Percentiles rank a stretch among this genome's conserved stretches.
These are phyloP conservation scores for Sporothrix humicola DNA, from an alignment of 2,329 filamentous ascomycete species.

Conservation along the genomic window DNA sequence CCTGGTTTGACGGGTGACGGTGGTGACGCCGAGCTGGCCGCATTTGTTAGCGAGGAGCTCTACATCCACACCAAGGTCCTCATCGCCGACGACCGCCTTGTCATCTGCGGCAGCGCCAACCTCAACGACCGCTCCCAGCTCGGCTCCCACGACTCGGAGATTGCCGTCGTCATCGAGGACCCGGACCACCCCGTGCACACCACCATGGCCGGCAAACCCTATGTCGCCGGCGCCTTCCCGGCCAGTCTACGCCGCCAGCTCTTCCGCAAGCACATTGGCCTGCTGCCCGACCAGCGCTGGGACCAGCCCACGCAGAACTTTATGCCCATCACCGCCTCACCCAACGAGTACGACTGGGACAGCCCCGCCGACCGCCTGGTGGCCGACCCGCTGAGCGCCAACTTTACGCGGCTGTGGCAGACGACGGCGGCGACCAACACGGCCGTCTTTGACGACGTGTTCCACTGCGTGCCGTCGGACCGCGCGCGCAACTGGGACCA, in stretches of 20 bases:
- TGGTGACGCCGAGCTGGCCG: constrained; percentile 60
- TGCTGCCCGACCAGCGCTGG: constrained; percentile 74
- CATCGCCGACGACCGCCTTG: constrained; percentile 80
- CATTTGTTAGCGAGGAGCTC: constrained; percentile 67
- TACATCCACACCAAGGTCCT: constrained; percentile 72
- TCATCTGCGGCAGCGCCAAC: constrained; percentile 75
- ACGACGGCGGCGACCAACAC: constrained; percentile 77
- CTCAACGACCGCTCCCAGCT: constrained; percentile 73
- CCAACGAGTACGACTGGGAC: constrained; percentile 77
- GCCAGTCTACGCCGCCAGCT: constrained; percentile 79
- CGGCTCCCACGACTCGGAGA: constrained; percentile 84
- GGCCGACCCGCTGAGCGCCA: constrained; percentile 71
- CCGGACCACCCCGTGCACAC: constrained; percentile 67
- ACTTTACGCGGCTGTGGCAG: constrained; percentile 76
- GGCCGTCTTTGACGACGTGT: constrained; percentile 77
- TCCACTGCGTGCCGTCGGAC: constrained; percentile 78
- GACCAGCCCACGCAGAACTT: constrained; percentile 75
- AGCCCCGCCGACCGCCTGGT: constrained; percentile 71
- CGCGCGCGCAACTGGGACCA: constrained; percentile 71
- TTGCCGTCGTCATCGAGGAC: constrained; percentile 86
- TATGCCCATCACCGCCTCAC: constrained; percentile 68
- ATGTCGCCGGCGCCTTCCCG: constrained; percentile 73
- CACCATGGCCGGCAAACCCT: constrained; percentile 74
- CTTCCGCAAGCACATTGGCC: constrained; percentile 87
- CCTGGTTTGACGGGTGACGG: constrained; percentile 36